These are phyloP conservation scores for Chaetomium olivaceum DNA, from an alignment of 2,329 filamentous ascomycete genomes.

Conservation along the genomic window DNA sequence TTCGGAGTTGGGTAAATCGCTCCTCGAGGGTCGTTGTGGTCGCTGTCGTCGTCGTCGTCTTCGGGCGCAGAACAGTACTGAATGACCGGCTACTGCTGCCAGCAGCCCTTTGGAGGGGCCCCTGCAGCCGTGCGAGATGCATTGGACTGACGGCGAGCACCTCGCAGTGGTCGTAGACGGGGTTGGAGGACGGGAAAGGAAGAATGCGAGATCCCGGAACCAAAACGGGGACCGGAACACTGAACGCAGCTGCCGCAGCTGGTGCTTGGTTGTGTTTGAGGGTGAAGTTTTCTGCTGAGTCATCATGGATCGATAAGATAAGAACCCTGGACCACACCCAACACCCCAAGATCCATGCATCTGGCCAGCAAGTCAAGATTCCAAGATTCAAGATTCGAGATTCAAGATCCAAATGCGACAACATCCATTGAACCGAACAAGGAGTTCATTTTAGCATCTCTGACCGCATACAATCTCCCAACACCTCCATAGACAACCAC, in stretches of 20 bases:
- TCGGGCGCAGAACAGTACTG: constrained; percentile 41
- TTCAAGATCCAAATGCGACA: constrained; percentile 1
- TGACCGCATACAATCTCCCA: neutral
- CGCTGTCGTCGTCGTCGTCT: constrained; percentile 28
- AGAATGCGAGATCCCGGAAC: constrained; percentile 17
- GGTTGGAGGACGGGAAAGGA: constrained; percentile 1
- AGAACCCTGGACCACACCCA: neutral
- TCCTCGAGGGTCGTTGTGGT: constrained; percentile 31
- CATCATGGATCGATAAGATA: constrained; percentile 35
- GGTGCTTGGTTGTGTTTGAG: constrained; percentile 12
- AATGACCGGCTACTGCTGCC: constrained; percentile 44
- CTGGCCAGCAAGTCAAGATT: constrained; percentile 10
- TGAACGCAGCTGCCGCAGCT: neutral
- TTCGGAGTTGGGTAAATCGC: constrained; percentile 40
- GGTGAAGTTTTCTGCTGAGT: constrained; percentile 44
- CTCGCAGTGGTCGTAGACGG: constrained; percentile 23
- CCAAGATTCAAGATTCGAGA: neutral
- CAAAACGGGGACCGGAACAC: neutral
- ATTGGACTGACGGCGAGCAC: constrained; percentile 37
- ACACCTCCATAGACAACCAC: neutral
- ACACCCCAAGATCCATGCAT: neutral
- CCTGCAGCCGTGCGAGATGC: constrained; percentile 50
- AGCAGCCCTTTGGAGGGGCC: constrained; percentile 48
- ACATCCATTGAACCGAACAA: neutral
- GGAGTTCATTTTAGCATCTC: neutral